Evolutionary conservation across 2,329 filamentous ascomycete genomes (phyloP), one percentile per base, ranked within the genome.

Genomic region (Neofusicoccum parvum): DNA sequence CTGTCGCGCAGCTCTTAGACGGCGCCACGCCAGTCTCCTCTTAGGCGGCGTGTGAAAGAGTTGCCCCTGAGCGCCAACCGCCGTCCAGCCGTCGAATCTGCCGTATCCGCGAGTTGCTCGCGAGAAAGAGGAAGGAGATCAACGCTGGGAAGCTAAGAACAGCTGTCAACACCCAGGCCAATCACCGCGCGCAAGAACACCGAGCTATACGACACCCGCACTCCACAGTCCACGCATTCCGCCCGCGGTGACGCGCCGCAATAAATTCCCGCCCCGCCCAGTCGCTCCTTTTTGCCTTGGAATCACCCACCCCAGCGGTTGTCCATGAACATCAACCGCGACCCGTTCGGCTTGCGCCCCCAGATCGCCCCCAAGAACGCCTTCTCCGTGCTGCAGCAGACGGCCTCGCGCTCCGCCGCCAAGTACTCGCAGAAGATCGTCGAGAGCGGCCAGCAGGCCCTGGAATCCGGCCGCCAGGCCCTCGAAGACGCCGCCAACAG

Each of bases 301-400:
- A 20, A 11, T 34, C 54, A 9, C 14, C 23, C 9, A 23, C 23
- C 23, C 41, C 41, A 34, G 41, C 45, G 45, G 41, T 37, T 14
- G 46, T 50, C 45, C 58, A 65, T 65, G 63, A 65, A 65, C 53
- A 64, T 64, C 76, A 79, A 76, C 69, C 75, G 80, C 69, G 80
- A 81, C 70, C 79, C 80, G 14, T 81, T 82, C 76, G 80, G 78
- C 70, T 71, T 81, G 68, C 80, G 79, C 70, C 69, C 73, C 66
- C 68, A 71, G 11, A 68, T 68, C 66, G 69, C 73, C 56, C 65
- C 74, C 53, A 70, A 50, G 20, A 62, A 74, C 36, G 72, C 74
- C 63, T 69, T 76, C 62, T 65, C 70, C 23, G 68, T 75, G 62
- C 71, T 77, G 60, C 74, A 76, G 37, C 70, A 69, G 68, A 70